Conservation (phyloP, 148 eudicot species). For the Pharnaceum exiguum region DNA sequence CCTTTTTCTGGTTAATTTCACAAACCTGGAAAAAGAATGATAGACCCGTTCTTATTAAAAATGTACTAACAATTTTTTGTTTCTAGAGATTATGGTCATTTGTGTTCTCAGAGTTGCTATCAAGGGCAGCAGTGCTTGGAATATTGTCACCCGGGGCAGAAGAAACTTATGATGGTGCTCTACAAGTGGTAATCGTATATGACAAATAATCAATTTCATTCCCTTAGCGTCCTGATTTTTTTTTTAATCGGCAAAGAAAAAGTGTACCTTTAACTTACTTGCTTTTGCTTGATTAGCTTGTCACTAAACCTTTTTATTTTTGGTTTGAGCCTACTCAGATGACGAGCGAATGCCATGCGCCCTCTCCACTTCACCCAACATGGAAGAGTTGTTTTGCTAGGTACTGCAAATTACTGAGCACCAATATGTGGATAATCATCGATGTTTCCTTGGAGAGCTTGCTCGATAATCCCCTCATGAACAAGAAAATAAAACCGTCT, state of each 20-base stretch:
- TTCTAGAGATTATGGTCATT: slow-evolving; percentile 52
- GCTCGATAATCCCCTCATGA: slow-evolving; percentile 29
- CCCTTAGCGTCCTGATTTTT: too few species aligned
- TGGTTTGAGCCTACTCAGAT: slow-evolving; percentile 27
- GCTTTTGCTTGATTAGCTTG: too few species aligned
- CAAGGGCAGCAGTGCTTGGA: slow-evolving; percentile 46
- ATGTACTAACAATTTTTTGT: too few species aligned
- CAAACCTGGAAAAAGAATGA: too few species aligned
- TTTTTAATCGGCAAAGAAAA: too few species aligned
- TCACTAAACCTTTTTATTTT: background rate
- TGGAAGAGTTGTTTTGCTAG: slow-evolving; percentile 50
- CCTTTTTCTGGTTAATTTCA: too few species aligned
- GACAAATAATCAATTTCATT: too few species aligned
- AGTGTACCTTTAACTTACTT: too few species aligned
- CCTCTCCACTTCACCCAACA: slow-evolving; percentile 45
- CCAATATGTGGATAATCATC: slow-evolving; percentile 41
- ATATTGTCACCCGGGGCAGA: slow-evolving; percentile 23
- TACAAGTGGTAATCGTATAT: slow-evolving; percentile 41
- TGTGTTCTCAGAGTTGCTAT: slow-evolving; percentile 44
- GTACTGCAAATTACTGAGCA: slow-evolving; percentile 28
- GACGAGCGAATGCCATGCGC: slow-evolving; percentile 41
- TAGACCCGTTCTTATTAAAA: too few species aligned
- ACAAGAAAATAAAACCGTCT: slow-evolving; percentile 45
- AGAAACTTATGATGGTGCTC: slow-evolving; percentile 41
- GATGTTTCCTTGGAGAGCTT: slow-evolving; percentile 54